Conservation (phyloP, 148 eudicot genomes). For the Dysphania ambrosioides region DNA sequence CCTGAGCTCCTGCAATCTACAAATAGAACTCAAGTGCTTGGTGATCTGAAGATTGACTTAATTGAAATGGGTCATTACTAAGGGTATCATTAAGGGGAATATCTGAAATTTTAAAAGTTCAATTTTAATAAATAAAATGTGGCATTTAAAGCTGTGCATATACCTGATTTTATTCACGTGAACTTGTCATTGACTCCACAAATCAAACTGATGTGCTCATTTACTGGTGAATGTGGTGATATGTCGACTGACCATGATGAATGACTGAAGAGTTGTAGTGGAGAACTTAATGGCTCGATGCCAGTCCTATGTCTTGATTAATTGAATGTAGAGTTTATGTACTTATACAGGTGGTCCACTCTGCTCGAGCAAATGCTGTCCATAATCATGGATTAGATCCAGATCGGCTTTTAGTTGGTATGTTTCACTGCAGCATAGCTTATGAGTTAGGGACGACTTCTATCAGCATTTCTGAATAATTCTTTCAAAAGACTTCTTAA, state of each 20-base stretch:
- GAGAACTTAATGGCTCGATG: not conserved
- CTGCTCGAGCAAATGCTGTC: conserved; percentile 90
- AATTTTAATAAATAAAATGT: no score
- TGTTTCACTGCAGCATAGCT: conserved; percentile 2
- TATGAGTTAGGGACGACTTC: not conserved
- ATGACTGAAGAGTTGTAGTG: not conserved
- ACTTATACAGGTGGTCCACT: conserved; percentile 76
- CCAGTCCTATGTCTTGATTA: not conserved
- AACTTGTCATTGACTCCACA: no score
- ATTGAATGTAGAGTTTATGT: not conserved
- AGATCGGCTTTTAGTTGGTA: conserved; percentile 91
- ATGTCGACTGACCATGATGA: not conserved
- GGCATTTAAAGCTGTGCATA: no score
- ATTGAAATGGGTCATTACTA: no score
- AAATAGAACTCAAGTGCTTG: no score
- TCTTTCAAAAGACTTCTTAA: no score
- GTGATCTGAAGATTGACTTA: no score
- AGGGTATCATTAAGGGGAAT: no score
- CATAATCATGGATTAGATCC: conserved; percentile 81
- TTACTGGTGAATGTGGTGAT: not conserved
- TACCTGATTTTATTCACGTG: no score
- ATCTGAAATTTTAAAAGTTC: no score
- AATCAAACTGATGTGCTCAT: not conserved
- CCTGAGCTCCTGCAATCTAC: not conserved
- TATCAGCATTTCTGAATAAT: no score